These are phyloP conservation scores for Trichoderma sp. DNA, from an alignment of 2,329 filamentous ascomycete genomes.

Conservation along the genomic window DNA sequence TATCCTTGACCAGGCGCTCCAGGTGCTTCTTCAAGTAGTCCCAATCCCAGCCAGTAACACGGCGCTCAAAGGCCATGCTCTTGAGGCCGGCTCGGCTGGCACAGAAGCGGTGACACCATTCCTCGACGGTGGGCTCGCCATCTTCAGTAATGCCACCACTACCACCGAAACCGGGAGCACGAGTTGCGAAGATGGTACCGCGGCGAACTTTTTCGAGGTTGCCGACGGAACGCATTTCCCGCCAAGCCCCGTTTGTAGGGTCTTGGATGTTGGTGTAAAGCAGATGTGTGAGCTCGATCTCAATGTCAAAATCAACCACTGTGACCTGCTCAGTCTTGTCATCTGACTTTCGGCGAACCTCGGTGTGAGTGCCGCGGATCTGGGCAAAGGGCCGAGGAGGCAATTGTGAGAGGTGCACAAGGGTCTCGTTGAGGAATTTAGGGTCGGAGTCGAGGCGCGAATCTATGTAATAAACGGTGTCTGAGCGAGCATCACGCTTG, in stretches of 20 bases:
- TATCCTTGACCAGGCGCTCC: constrained; percentile 60
- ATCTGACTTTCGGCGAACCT: constrained; percentile 39
- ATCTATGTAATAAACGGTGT: constrained; percentile 50
- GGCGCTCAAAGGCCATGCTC: constrained; percentile 55
- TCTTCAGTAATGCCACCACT: constrained; percentile 37
- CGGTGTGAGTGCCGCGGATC: constrained; percentile 57
- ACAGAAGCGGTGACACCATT: constrained; percentile 73
- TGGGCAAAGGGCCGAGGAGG: constrained; percentile 59
- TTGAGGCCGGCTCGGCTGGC: constrained; percentile 61
- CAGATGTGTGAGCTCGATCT: constrained; percentile 62
- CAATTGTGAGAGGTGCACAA: constrained; percentile 48
- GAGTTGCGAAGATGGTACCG: constrained; percentile 62
- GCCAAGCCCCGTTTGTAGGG: constrained; percentile 44
- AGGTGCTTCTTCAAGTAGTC: constrained; percentile 56
- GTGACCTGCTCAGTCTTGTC: constrained; percentile 50
- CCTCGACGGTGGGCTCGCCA: constrained; percentile 43
- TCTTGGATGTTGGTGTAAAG: constrained; percentile 53
- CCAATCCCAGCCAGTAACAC: constrained; percentile 64
- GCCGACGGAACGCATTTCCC: constrained; percentile 54
- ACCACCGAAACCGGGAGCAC: constrained; percentile 51
- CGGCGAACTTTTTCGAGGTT: constrained; percentile 65
- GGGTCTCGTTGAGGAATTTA: constrained; percentile 49
- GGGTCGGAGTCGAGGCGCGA: constrained; percentile 51
- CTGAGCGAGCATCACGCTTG: constrained; percentile 40
- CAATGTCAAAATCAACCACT: constrained; percentile 63